These are phyloP conservation scores for Pythium coloratum DNA, from an alignment of 352 stramenopile genomes.

Conservation along the genomic window DNA sequence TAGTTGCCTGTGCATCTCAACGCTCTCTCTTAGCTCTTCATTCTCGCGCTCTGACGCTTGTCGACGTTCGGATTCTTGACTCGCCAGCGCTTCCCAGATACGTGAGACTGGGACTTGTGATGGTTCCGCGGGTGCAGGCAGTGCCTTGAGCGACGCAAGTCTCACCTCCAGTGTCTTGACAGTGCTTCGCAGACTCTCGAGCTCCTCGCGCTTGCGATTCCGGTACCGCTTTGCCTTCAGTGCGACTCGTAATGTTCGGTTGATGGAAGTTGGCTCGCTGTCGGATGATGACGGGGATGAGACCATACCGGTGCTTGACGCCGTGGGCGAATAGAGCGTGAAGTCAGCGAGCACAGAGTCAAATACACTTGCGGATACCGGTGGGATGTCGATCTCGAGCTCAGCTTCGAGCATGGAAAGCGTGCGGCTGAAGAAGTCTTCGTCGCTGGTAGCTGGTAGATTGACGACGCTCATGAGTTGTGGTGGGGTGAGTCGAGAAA, in stretches of 20 bases:
- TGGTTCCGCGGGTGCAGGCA: not conserved
- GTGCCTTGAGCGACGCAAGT: not conserved
- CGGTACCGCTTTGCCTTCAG: not conserved
- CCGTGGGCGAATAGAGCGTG: not conserved
- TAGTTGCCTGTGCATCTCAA: not conserved
- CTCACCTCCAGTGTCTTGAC: not conserved
- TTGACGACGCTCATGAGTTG: not conserved
- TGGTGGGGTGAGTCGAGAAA: too few relatives aligned
- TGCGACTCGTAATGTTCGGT: too few relatives aligned
- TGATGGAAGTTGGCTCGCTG: too few relatives aligned
- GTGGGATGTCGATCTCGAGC: not conserved
- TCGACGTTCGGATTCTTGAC: not conserved
- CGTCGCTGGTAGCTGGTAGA: not conserved
- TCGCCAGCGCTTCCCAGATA: not conserved
- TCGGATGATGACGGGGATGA: too few relatives aligned
- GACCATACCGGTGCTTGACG: not conserved
- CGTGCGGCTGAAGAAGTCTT: not conserved
- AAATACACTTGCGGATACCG: not conserved
- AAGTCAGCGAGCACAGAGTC: not conserved
- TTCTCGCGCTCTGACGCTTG: not conserved
- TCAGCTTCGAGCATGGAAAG: not conserved
- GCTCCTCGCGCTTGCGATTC: not conserved
- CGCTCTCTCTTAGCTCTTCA: not conserved
- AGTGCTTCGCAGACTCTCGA: not conserved
- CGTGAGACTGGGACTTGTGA: not conserved